Evolutionary conservation across 345 rosid genomes (phyloP), one percentile per base, ranked within the genome.

Genomic region (Populus pruinosa): DNA sequence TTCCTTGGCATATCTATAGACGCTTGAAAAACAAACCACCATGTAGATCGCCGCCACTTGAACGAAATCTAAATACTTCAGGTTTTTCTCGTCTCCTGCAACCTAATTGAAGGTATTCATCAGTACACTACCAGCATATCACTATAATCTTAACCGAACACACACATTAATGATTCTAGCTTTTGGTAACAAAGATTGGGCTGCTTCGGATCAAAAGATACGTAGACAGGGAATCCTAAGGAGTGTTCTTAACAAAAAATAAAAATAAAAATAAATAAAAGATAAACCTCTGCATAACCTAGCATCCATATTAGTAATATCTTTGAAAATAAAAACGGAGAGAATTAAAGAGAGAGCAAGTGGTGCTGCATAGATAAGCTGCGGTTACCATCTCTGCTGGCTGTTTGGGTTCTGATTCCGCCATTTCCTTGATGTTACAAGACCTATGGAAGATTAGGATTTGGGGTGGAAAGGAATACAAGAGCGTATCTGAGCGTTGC

Each of bases 1-100:
- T 27, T 89, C 88, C 78, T 93, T 94, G n/a, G 92, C 93, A 78
- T 83, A 87, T 71, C 88, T 93, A 74, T 90, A 91, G 43, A 91
- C 16, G 44, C 78, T 82, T 16, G 80, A 79, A 76, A 90, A 81
- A 81, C 89, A 89, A 17, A 85, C 79, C 29, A 76, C 62, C 13
- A 74, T 77, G 78, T 90, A 87, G 66, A 87, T 72, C 74, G 82
- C 88, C 6, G 89, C 88, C 23, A 70, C 76, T 81, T 83, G 87
- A 35, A 93, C 86, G 76, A 91, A 91, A 53, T 86, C 90, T 38
- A 94, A 79, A 87, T 91, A 88, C 79, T 88, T 87, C 31, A 91
- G 90, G 16, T 83, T 80, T 75, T 82, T 75, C 53, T 79, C 86
- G 49, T 76, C 70, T 21, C 83, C 85, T 69, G 68, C 80, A 41